Conservation (phyloP, 345 rosid species). For the Cardamine chenopodiifolia region DNA sequence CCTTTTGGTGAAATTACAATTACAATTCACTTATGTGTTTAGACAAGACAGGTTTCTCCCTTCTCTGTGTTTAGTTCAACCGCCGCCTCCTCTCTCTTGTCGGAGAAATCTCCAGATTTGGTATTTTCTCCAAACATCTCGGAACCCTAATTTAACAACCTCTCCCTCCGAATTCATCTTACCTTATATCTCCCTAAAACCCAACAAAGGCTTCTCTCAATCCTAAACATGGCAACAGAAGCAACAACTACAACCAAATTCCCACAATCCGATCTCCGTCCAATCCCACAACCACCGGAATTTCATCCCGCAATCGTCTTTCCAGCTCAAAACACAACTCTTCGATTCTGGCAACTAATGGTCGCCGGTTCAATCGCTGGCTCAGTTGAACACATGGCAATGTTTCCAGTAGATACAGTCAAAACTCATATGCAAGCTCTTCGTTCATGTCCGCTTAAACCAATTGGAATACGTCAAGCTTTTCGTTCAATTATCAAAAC, state of each 20-base stretch:
- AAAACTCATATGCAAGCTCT: conserved; percentile 98
- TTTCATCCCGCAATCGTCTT: conserved; percentile 55
- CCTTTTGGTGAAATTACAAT: not conserved
- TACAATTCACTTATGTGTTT: not conserved
- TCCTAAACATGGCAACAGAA: conserved; percentile 57
- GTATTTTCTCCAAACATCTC: conserved; percentile 21
- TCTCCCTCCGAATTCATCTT: not conserved
- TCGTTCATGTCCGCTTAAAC: conserved; percentile 87
- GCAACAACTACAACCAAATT: conserved; percentile 62
- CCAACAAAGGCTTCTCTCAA: not conserved
- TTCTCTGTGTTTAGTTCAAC: conserved; percentile 11
- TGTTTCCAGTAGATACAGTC: conserved; percentile 97
- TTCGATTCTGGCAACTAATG: conserved; percentile 92
- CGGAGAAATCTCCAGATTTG: conserved; percentile 41
- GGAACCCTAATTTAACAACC: conserved; percentile 31
- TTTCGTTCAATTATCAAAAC: conserved; percentile 70
- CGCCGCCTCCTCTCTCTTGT: conserved; percentile 39
- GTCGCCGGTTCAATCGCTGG: conserved; percentile 96
- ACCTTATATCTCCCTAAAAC: not conserved
- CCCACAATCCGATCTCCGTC: conserved; percentile 65
- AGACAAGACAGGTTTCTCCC: conserved; percentile 8
- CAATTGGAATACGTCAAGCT: conserved; percentile 76
- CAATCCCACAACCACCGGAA: conserved; percentile 65
- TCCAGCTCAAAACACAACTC: conserved; percentile 50
- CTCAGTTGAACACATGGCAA: conserved; percentile 91